Evolutionary conservation across 2,329 filamentous ascomycete genomes (phyloP).

Genomic region (Cyphellophora attinorum): DNA sequence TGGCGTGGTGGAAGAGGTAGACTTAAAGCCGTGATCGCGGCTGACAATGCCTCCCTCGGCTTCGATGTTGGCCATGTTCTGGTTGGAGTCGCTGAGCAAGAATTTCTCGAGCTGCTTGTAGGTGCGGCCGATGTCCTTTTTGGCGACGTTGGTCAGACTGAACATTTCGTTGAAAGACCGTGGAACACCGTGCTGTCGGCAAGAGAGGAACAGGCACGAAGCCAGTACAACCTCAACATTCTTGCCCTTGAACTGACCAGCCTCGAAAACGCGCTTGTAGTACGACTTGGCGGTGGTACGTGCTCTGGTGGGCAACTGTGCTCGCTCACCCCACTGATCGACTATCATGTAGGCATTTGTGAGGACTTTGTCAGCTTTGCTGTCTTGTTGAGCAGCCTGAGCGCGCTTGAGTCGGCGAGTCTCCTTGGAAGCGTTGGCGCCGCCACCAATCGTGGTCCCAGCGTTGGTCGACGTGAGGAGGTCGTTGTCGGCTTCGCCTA

Average conservation of each 20-base stretch:
- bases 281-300: constrained; percentile 88
- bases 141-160: constrained; percentile 82
- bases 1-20: constrained; percentile 67
- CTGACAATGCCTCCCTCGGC: constrained; percentile 42
- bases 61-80: constrained; percentile 47
- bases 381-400: constrained; percentile 69
- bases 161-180: constrained; percentile 93
- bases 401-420: constrained; percentile 65
- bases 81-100: constrained; percentile 53
- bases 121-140: constrained; percentile 93
- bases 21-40: constrained; percentile 52
- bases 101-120: constrained; percentile 92
- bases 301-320: constrained; percentile 69
- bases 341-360: constrained; percentile 83
- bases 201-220: constrained; percentile 95
- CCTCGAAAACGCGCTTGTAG: constrained; percentile 89
- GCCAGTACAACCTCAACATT: constrained; percentile 88
- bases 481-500: constrained; percentile 85
- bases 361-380: constrained; percentile 75
- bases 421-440: constrained; percentile 48
- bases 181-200: constrained; percentile 75
- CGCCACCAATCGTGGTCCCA: constrained; percentile 34
- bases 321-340: constrained; percentile 73
- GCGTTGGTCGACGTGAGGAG: constrained; percentile 62
- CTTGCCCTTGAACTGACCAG: constrained; percentile 91